A percentile compares a stretch with the other conserved stretches of the same genome.
phyloP scores from a whole-genome alignment of 208 protist genomes.

The Trypanosoma boissoni region DNA sequence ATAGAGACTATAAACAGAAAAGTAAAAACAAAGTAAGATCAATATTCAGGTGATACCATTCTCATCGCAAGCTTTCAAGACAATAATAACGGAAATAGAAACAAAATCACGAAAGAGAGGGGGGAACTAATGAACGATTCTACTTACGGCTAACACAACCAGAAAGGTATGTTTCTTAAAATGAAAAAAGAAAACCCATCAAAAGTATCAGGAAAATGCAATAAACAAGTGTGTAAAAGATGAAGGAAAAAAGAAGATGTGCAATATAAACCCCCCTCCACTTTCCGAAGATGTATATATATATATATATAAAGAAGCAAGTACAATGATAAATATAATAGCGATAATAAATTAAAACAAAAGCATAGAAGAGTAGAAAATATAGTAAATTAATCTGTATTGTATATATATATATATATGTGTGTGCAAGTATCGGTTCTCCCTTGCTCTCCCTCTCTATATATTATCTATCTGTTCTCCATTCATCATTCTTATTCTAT shows the following conservation, averaged over 20 bases:
- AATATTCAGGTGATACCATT: too few relatives aligned
- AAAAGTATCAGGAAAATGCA: not conserved
- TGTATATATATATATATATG: too few relatives aligned
- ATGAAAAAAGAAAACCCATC: too few relatives aligned
- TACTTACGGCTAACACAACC: too few relatives aligned
- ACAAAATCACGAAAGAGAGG: too few relatives aligned
- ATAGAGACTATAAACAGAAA: too few relatives aligned
- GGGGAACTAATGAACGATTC: too few relatives aligned
- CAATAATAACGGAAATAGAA: too few relatives aligned
- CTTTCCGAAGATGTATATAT: too few relatives aligned
- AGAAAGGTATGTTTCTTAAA: too few relatives aligned
- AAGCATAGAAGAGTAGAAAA: slow-evolving; percentile 10
- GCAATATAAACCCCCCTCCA: not conserved
- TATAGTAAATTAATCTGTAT: not conserved
- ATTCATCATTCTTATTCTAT: not conserved
- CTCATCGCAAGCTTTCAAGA: too few relatives aligned
- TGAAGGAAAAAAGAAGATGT: slow-evolving; percentile 9
- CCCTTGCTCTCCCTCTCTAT: not conserved
- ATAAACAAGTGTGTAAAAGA: slow-evolving; percentile 17
- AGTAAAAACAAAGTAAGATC: too few relatives aligned
- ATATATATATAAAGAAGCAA: slow-evolving; percentile 6
- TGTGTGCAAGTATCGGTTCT: not conserved
- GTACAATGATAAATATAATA: not conserved
- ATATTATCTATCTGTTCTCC: not conserved
- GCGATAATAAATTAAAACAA: not conserved